Percentiles rank a stretch among this genome's conserved stretches.
Evolutionary conservation across 2,329 filamentous ascomycete species (phyloP).

Genomic region (Neocatenulostroma microsporum): DNA sequence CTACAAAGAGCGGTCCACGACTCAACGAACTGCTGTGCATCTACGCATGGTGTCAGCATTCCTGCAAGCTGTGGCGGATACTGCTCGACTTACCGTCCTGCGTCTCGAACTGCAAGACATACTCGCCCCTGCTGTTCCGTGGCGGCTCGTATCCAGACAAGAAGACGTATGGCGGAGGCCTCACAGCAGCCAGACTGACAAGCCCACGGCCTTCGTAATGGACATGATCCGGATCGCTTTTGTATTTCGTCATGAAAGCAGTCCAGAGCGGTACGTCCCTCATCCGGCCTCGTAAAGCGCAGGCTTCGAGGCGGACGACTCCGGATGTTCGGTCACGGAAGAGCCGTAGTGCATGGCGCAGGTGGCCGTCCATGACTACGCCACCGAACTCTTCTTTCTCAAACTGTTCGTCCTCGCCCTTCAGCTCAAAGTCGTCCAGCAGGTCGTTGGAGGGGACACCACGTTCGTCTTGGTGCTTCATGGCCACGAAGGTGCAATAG

Average conservation of each 20-base stretch:
- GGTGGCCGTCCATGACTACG: conserved; percentile 45
- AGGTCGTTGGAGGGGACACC: conserved; percentile 28
- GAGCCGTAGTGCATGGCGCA: conserved; percentile 48
- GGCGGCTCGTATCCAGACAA: conserved; percentile 43
- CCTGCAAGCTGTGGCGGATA: neutral
- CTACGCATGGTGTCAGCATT: conserved; percentile 10
- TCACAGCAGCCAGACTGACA: conserved; percentile 40
- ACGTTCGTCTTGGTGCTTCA: conserved; percentile 48
- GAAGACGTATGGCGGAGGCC: conserved; percentile 48
- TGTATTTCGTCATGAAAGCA: conserved; percentile 45
- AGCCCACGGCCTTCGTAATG: conserved; percentile 28
- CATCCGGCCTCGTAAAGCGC: conserved; percentile 45
- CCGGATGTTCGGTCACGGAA: conserved; percentile 45
- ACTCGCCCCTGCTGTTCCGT: conserved; percentile 14
- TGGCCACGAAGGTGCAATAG: conserved; percentile 49
- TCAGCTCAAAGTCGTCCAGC: conserved; percentile 45
- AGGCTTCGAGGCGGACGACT: conserved; percentile 50
- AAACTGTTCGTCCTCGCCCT: conserved; percentile 6
- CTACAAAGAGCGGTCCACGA: conserved; percentile 14
- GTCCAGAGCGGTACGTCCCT: conserved; percentile 55
- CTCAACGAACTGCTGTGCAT: conserved; percentile 21
- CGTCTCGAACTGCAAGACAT: conserved; percentile 22
- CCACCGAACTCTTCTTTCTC: conserved; percentile 39
- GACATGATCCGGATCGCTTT: conserved; percentile 40
- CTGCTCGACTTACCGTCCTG: conserved; percentile 16